phyloP scores from a whole-genome alignment of 345 rosid genomes.

The Diplotaxis tenuifolia region DNA sequence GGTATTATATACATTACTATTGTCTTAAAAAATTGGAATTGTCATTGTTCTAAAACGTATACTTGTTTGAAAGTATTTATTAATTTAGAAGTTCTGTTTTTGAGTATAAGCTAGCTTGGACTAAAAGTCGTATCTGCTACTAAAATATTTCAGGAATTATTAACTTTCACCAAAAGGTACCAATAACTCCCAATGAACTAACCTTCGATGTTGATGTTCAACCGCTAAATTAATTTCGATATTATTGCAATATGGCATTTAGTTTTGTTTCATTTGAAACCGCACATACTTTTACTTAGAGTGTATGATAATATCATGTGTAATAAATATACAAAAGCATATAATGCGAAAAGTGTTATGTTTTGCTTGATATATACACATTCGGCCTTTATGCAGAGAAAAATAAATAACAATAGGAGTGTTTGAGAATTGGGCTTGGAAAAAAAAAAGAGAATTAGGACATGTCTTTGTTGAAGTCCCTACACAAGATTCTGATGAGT shows the following conservation, averaged over 20 bases:
- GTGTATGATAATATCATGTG: background rate
- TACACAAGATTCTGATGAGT: conserved; percentile 12
- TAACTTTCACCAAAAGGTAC: conserved; percentile 7
- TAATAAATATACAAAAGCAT: background rate
- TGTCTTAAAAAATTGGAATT: background rate
- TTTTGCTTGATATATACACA: conserved; percentile 3
- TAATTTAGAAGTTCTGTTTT: background rate
- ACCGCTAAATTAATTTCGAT: conserved; percentile 10
- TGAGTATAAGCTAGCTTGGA: background rate
- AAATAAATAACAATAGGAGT: background rate
- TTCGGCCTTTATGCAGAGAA: background rate
- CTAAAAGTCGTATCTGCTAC: conserved; percentile 7
- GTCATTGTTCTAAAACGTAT: background rate
- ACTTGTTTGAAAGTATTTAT: background rate
- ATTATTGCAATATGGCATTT: conserved; percentile 1
- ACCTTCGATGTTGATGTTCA: conserved; percentile 28
- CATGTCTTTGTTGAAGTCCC: conserved; percentile 7
- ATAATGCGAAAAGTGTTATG: background rate
- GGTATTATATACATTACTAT: background rate
- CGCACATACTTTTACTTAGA: conserved; percentile 1
- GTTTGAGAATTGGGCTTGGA: background rate
- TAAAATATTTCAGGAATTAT: background rate
- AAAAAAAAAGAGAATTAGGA: background rate
- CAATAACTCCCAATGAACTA: conserved; percentile 20
- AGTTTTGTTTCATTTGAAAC: conserved; percentile 11